Conservation (phyloP, 1,284 basidiomycete genomes). For the Ustanciosporium gigantosporum region DNA sequence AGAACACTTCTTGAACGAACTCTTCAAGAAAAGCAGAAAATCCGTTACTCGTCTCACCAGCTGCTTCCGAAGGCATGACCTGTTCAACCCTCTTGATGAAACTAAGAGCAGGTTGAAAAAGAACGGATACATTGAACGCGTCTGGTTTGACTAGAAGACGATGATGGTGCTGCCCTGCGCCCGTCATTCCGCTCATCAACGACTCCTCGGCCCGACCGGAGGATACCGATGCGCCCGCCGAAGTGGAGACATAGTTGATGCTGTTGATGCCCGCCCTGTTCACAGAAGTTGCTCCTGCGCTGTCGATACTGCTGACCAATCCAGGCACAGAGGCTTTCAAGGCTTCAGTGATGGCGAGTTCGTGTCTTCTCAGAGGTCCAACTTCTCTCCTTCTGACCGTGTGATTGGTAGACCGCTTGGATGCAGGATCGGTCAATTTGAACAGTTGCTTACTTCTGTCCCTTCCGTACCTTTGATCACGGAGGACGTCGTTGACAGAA, state of each 20-base stretch:
- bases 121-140: constrained; percentile 88
- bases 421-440: constrained; percentile 73
- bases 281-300: background rate
- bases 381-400: constrained; percentile 65
- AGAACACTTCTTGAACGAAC: constrained; percentile 88
- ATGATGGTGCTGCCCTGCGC: constrained; percentile 79
- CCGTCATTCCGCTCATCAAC: constrained; percentile 9
- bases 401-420: constrained; percentile 43
- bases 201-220: constrained; percentile 5
- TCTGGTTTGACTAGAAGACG: constrained; percentile 84
- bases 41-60: constrained; percentile 60
- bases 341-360: constrained; percentile 81
- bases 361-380: constrained; percentile 70
- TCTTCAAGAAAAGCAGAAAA: constrained; percentile 84
- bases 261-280: background rate
- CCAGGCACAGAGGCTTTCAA: constrained; percentile 91
- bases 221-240: background rate
- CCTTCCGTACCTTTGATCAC: constrained; percentile 41
- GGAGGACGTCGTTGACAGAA: constrained; percentile 88
- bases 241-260: constrained; percentile 17
- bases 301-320: constrained; percentile 66
- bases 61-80: constrained; percentile 54
- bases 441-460: constrained; percentile 67
- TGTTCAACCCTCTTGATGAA: constrained; percentile 72
- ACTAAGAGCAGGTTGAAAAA: constrained; percentile 88